These are phyloP conservation scores for Marsdenia floribunda DNA, from an alignment of 257 asterid genomes.

Conservation along the genomic window DNA sequence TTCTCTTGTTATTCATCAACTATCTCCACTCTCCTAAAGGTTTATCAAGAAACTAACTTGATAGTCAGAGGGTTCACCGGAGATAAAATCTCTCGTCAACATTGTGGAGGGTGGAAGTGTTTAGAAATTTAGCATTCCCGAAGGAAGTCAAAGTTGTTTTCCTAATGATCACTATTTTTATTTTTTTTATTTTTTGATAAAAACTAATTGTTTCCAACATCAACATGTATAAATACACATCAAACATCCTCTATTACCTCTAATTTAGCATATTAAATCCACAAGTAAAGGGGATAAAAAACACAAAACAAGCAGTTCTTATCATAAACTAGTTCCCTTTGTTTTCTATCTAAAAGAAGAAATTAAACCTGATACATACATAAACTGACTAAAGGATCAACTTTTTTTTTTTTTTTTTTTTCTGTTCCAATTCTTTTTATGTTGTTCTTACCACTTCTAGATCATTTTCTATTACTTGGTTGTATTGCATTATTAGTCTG, in stretches of 20 bases:
- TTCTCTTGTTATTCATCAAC: too few species aligned
- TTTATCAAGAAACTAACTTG: too few species aligned
- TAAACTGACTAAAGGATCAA: conserved; percentile 36
- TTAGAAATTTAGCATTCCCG: too few species aligned
- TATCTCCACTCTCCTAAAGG: too few species aligned
- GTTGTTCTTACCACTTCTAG: conserved; percentile 24
- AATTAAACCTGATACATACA: conserved; percentile 58
- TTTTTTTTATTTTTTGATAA: too few species aligned
- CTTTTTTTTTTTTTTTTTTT: not conserved
- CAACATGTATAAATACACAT: conserved; percentile 10
- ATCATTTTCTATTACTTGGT: conserved; percentile 12
- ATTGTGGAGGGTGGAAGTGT: too few species aligned
- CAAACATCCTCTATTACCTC: conserved; percentile 42
- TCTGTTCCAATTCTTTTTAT: conserved; percentile 28
- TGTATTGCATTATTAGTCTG: conserved; percentile 59
- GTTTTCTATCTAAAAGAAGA: conserved; percentile 48
- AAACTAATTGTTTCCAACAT: too few species aligned
- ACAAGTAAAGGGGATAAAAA: conserved; percentile 22
- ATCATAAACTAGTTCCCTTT: conserved; percentile 30
- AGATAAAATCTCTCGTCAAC: too few species aligned
- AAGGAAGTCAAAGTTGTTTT: too few species aligned
- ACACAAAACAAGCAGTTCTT: conserved; percentile 50
- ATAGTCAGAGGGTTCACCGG: too few species aligned
- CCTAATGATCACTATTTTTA: too few species aligned
- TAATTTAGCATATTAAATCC: conserved; percentile 41